Evolutionary conservation across 2,329 filamentous ascomycete species (phyloP).

Genomic region (Beauveria caledonica): DNA sequence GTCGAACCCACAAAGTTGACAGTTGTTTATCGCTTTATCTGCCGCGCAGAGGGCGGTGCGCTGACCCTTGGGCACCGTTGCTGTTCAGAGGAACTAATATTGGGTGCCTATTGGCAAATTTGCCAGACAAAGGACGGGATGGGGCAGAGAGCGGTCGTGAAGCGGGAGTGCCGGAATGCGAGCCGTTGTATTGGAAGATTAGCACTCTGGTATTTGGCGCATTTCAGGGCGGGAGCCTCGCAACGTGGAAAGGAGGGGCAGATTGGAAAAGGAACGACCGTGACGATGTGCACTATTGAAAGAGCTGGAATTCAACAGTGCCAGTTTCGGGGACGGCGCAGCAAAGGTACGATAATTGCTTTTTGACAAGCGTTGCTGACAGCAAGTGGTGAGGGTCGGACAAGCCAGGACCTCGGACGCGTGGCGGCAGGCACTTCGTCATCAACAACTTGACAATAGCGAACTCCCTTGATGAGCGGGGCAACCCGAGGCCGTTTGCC

Average conservation of each 20-base stretch:
- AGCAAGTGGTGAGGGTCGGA: neutral
- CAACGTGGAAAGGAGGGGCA: constrained; percentile 4
- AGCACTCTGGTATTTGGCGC: constrained; percentile 13
- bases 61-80: neutral
- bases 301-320: neutral
- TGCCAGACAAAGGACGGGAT: neutral
- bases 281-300: neutral
- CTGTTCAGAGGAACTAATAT: too few species aligned
- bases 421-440: neutral
- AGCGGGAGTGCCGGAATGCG: constrained; percentile 13
- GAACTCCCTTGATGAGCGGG: neutral
- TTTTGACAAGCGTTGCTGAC: neutral
- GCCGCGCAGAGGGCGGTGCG: neutral
- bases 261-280: neutral
- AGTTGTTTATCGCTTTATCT: neutral
- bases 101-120: neutral
- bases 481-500: neutral
- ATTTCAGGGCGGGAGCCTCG: constrained; percentile 8
- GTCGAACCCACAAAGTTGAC: neutral
- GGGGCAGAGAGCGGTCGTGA: neutral
- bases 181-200: constrained; percentile 8
- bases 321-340: neutral
- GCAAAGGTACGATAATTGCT: neutral
- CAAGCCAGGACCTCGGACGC: neutral
- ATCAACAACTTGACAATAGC: neutral